These are phyloP conservation scores for Scutellaria galericulata DNA, from an alignment of 257 asterid genomes.

Conservation along the genomic window DNA sequence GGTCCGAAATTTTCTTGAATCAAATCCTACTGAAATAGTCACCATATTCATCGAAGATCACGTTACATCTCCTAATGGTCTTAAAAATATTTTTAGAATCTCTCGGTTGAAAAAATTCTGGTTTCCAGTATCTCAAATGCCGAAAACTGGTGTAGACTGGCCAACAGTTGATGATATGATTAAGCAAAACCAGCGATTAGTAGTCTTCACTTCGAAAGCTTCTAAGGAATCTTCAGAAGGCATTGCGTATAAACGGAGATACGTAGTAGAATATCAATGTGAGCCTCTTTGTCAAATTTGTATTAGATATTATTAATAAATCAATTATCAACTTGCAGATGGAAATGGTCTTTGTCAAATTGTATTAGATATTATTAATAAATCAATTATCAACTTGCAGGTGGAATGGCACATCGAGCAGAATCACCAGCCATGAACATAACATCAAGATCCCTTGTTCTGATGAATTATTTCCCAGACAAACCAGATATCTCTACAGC, in stretches of 20 bases:
- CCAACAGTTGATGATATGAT: constrained; percentile 89
- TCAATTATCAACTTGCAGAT: constrained; percentile 54
- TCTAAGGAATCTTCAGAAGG: constrained; percentile 82
- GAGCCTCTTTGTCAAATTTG: constrained; percentile 33
- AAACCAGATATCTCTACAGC: constrained; percentile 72
- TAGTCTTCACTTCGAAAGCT: constrained; percentile 88
- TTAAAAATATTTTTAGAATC: constrained; percentile 64
- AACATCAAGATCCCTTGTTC: constrained; percentile 75
- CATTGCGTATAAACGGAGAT: constrained; percentile 88
- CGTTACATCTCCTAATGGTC: constrained; percentile 77
- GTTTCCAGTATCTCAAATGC: constrained; percentile 89
- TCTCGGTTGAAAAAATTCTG: constrained; percentile 76
- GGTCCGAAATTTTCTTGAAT: constrained; percentile 72
- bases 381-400: constrained; percentile 47
- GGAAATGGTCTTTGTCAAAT: constrained; percentile 50
- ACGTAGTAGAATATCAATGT: constrained; percentile 90
- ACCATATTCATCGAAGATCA: constrained; percentile 89
- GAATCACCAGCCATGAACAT: constrained; percentile 76
- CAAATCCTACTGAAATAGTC: constrained; percentile 85
- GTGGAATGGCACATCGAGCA: constrained; percentile 83
- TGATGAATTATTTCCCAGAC: constrained; percentile 83
- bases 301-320: constrained; percentile 3
- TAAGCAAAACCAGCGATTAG: constrained; percentile 72
- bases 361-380: constrained; percentile 19
- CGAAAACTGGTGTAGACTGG: constrained; percentile 84